Evolutionary conservation across 202 grass and related monocot genomes (phyloP), one percentile per base, ranked within the genome.

Genomic region (Zizania palustris): DNA sequence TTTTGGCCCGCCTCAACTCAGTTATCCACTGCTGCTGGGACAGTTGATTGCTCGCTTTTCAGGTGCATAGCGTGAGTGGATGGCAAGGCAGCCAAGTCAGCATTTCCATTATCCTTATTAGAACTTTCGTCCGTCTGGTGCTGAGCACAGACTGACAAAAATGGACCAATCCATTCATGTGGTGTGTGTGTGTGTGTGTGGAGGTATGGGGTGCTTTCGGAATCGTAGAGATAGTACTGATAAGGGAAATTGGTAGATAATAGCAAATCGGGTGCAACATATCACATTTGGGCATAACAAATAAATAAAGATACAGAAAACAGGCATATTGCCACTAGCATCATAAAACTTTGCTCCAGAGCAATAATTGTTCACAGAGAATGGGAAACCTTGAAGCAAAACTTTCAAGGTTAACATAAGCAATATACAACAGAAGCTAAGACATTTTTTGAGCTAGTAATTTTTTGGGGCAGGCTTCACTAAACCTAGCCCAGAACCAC

Each of bases 401-500:
- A 77, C 16, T 81, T 71, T 44, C 45, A 28, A 46, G 65, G 65
- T 77, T 69, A 72, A 67, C 15, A 45, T 11, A 60, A 21, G 14
- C 66, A 72, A 81, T 75, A 79, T 71, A 85, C 75, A 86, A 85
- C 44, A 74, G 13, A 19, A 33, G 48, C 9, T 51, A 75, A 50
- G 71, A 54, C 45, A 59, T 15, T 40, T 72, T 40, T 72, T 0
- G 48, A 93, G 67, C 66, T 73, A 88, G 5, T 35, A 51, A 18
- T 59, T 21, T 72, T 90, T 98, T 5, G 91, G 65, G 36, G 83
- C 83, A 43, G 96, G 92, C 65, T 63, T 99, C 69, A 95, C 92
- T 83, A 99, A 83, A 36, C 96, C 96, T 76, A 99, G 80, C 14
- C 96, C 96, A 14, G 87, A 79, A 63, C 92, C 96, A 73, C 92